Evolutionary conservation across 106 monocot genomes (phyloP).

Genomic region (Dactylorhiza incarnata): DNA sequence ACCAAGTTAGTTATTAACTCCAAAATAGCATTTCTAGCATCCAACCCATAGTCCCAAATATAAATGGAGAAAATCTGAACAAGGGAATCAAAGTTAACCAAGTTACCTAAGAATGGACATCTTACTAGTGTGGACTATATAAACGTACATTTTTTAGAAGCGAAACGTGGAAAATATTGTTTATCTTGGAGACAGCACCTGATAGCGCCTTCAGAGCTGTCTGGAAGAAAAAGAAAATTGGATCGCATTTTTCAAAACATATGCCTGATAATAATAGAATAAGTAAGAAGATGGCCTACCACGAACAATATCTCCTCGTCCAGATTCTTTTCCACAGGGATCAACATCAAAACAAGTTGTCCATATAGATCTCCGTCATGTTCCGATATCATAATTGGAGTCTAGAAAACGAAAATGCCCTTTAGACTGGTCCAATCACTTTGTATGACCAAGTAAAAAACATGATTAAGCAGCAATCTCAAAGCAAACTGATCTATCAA

Average conservation of each 20-base stretch:
- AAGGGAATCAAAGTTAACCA: not conserved
- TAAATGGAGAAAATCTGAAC: constrained; percentile 42
- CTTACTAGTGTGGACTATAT: not conserved
- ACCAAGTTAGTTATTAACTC: constrained; percentile 53
- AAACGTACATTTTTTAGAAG: constrained; percentile 48
- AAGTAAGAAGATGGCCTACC: constrained; percentile 19
- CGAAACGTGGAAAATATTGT: constrained; percentile 22
- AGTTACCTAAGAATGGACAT: not conserved
- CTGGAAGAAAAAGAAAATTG: constrained; percentile 17
- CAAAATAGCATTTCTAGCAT: constrained; percentile 46
- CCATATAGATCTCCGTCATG: constrained; percentile 41
- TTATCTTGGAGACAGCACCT: constrained; percentile 44
- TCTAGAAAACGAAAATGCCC: constrained; percentile 13
- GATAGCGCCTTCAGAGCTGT: constrained; percentile 34
- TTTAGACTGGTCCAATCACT: not conserved
- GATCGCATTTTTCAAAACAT: not conserved
- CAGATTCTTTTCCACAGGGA: constrained; percentile 16
- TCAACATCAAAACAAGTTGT: constrained; percentile 29
- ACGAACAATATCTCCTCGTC: constrained; percentile 48
- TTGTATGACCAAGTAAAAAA: not conserved
- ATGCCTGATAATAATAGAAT: not conserved
- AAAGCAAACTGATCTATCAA: too few relatives aligned
- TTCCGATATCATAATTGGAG: constrained; percentile 16
- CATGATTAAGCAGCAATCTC: not conserved
- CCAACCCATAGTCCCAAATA: constrained; percentile 42